Percentiles rank a stretch among this genome's conserved stretches.
Evolutionary conservation across 225 moss, liverwort and hornwort species (phyloP).

Genomic region (Asterella californica): DNA sequence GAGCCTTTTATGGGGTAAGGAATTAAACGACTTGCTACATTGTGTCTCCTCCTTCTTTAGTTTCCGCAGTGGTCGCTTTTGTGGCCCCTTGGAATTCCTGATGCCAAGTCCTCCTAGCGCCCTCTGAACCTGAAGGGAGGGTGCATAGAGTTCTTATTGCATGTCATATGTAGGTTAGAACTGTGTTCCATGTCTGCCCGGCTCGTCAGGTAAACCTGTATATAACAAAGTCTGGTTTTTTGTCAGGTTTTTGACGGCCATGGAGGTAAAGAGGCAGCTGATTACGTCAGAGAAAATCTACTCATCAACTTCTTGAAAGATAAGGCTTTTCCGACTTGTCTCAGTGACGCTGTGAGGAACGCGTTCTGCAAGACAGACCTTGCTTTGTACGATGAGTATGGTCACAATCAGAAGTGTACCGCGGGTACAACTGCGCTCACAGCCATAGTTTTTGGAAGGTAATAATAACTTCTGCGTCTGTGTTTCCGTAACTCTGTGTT

Average conservation of each 20-base stretch:
- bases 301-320: slow-evolving; percentile 65
- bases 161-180: not conserved
- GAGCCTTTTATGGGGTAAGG: slow-evolving; percentile 90
- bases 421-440: slow-evolving; percentile 86
- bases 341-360: slow-evolving; percentile 69
- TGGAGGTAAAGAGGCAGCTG: slow-evolving; percentile 79
- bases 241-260: slow-evolving; percentile 94
- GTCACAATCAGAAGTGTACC: slow-evolving; percentile 48
- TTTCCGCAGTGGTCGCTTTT: not conserved
- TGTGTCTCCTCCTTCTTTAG: not conserved
- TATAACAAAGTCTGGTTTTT: not conserved
- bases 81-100: not conserved
- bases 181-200: too few species aligned
- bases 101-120: too few species aligned
- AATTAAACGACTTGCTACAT: not conserved
- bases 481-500: not conserved
- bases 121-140: not conserved
- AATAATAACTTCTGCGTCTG: not conserved
- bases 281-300: slow-evolving; percentile 69
- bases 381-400: slow-evolving; percentile 57
- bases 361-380: slow-evolving; percentile 72
- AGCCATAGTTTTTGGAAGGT: slow-evolving; percentile 90
- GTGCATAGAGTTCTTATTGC: not conserved
- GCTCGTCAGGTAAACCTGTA: too few species aligned
- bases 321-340: slow-evolving; percentile 58